Evolutionary conservation across 805 yeast genomes (phyloP), one percentile per base, ranked within the genome.

Genomic region (Yamadazyma endophytica): DNA sequence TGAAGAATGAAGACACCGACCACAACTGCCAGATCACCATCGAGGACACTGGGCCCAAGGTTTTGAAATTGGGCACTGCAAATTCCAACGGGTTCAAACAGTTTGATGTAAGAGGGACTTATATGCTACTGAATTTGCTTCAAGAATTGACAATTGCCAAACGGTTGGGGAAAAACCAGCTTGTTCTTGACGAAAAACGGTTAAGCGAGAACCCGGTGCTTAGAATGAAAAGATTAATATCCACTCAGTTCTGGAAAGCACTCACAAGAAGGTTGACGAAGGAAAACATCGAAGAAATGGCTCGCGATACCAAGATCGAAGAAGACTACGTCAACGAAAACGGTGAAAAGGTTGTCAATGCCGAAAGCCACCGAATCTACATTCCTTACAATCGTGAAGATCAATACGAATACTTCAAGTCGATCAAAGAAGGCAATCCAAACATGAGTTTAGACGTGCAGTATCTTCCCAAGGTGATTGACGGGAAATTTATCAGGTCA

Each of bases 81-180:
- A 83, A 84, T 50, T 86, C 95, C 3, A 76, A 79, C 47, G 97
- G 96, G 1, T 85, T 60, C 59, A 79, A 75, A 22, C 79, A 75
- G 44, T 73, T 73, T 33, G 84, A 80, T 38, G 70, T 88, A 34
- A 64, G 95, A 37, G 97, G 97, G 3, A 88, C 96, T 0, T 88
- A 88, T 50, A 83, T 83, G 89, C 61, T 88, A 29, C 80, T 92
- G 0, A 89, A 89, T 55, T 58, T 89, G 23, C 66, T 88, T 34
- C 96, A 88, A 60, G 97, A 88, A 56, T 66, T 88, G 42, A 86
- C 96, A 1, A 77, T 87, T 39, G 96, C 96, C 9, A 77, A 83
- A 50, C 64, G 82, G 35, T 74, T 79, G 53, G 95, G 95, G 6
- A 70, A 90, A 40, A 78, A 76, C 40, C 82, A 78, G 49, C 77